A percentile compares a stretch with the other conserved stretches of the same genome.
Conservation (phyloP, 2,329 filamentous ascomycete genomes). For the Xylaria sp. region DNA sequence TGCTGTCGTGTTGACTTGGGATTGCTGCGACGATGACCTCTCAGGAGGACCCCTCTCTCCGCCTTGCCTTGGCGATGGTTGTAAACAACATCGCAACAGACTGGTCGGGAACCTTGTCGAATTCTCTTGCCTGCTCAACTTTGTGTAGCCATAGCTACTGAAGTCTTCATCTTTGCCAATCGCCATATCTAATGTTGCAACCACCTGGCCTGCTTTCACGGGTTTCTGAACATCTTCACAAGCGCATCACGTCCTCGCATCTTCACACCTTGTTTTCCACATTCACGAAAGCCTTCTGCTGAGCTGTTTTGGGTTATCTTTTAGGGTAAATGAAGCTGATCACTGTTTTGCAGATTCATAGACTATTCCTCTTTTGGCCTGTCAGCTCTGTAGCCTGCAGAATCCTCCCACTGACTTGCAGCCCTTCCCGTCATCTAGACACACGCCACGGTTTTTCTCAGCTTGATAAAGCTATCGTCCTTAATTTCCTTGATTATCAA, state of each 20-base stretch:
- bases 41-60: not conserved
- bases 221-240: not conserved
- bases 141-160: slow-evolving; percentile 15
- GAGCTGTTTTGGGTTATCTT: not conserved
- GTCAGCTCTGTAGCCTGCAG: slow-evolving; percentile 15
- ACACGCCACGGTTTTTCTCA: slow-evolving; percentile 17
- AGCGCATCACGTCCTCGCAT: not conserved
- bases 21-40: slow-evolving; percentile 14
- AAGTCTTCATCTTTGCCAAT: slow-evolving; percentile 1
- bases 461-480: slow-evolving; percentile 5
- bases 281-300: not conserved
- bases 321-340: slow-evolving; percentile 27
- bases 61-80: slow-evolving; percentile 13
- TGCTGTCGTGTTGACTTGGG: slow-evolving; percentile 16
- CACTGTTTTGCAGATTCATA: slow-evolving; percentile 33
- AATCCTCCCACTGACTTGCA: not conserved
- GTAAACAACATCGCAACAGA: slow-evolving; percentile 10
- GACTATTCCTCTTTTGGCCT: slow-evolving; percentile 33
- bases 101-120: not conserved
- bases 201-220: not conserved
- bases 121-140: not conserved
- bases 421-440: slow-evolving; percentile 20
- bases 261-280: not conserved
- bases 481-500: not conserved
- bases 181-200: not conserved